These are phyloP conservation scores for Hypoxylon fuscum DNA, from an alignment of 495 filamentous ascomycete species.

Conservation along the genomic window DNA sequence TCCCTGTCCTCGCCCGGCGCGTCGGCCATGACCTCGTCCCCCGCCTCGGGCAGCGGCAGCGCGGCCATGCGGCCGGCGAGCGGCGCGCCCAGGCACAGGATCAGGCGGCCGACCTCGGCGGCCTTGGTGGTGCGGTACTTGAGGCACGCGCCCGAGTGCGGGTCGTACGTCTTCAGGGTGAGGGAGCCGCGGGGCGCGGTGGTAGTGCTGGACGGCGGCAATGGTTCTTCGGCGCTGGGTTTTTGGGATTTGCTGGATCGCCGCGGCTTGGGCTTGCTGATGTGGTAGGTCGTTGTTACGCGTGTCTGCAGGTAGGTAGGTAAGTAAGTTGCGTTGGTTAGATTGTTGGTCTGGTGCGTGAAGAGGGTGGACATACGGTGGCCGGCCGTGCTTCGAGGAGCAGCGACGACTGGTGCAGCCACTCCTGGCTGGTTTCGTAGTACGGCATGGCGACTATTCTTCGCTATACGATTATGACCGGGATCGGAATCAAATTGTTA, in stretches of 20 bases:
- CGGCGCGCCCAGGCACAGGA: conserved; percentile 75
- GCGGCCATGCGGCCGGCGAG: conserved; percentile 69
- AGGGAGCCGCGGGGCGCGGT: conserved; percentile 66
- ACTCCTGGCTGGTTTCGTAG: conserved; percentile 63
- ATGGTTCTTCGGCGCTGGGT: too few species aligned
- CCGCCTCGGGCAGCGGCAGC: conserved; percentile 53
- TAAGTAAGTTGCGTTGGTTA: conserved; percentile 18
- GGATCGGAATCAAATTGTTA: neutral
- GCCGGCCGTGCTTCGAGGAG: conserved; percentile 58
- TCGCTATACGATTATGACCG: neutral
- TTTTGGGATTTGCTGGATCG: conserved; percentile 42
- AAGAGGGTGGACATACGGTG: conserved; percentile 48
- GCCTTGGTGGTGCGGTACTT: conserved; percentile 92
- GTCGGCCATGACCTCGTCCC: conserved; percentile 50
- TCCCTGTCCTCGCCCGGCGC: conserved; percentile 39
- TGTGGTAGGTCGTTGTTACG: conserved; percentile 86
- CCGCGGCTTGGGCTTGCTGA: conserved; percentile 56
- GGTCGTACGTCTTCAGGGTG: conserved; percentile 90
- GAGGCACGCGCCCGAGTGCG: conserved; percentile 77
- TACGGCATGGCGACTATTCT: conserved; percentile 58
- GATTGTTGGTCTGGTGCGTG: neutral
- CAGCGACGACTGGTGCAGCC: conserved; percentile 59
- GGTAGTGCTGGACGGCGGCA: conserved; percentile 16
- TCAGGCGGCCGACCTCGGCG: conserved; percentile 85
- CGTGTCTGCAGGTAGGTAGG: conserved; percentile 64